These are phyloP conservation scores for Tetradesmus lagerheimii DNA, from an alignment of 139 green algal species.

Conservation along the genomic window DNA sequence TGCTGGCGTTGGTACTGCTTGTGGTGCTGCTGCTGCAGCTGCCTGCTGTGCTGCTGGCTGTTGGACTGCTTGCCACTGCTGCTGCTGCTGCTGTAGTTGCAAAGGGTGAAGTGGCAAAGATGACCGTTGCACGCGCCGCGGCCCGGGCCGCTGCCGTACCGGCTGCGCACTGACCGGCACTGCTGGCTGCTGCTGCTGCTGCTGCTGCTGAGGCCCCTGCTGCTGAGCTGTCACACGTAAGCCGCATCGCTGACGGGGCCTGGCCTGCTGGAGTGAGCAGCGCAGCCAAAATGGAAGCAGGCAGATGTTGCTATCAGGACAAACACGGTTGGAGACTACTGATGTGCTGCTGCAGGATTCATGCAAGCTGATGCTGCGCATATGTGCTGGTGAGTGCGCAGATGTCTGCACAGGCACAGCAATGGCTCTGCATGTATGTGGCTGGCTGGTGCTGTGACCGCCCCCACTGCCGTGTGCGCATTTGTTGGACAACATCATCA, in stretches of 20 bases:
- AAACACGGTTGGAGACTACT: background rate
- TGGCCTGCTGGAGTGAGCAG: background rate
- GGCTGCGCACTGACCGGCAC: background rate
- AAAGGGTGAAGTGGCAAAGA: background rate
- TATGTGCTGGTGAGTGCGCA: too few relatives aligned
- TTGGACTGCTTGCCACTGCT: background rate
- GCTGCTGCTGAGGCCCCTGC: constrained; percentile 1
- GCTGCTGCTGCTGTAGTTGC: background rate
- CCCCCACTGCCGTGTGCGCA: too few relatives aligned
- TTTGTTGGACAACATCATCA: too few relatives aligned
- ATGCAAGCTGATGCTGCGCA: too few relatives aligned
- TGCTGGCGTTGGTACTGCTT: background rate
- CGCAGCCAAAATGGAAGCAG: background rate
- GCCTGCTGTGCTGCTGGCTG: background rate
- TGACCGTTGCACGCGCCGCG: background rate
- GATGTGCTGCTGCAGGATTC: background rate
- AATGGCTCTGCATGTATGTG: too few relatives aligned
- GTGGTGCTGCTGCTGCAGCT: background rate
- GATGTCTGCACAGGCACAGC: too few relatives aligned
- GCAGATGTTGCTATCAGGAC: background rate
- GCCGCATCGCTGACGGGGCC: background rate
- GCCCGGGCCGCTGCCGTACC: background rate
- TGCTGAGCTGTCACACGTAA: background rate
- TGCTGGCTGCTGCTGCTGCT: background rate
- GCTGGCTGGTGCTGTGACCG: too few relatives aligned